These are phyloP conservation scores for Leccinum barrowsii DNA, from an alignment of 768 basidiomycete genomes.

Conservation along the genomic window DNA sequence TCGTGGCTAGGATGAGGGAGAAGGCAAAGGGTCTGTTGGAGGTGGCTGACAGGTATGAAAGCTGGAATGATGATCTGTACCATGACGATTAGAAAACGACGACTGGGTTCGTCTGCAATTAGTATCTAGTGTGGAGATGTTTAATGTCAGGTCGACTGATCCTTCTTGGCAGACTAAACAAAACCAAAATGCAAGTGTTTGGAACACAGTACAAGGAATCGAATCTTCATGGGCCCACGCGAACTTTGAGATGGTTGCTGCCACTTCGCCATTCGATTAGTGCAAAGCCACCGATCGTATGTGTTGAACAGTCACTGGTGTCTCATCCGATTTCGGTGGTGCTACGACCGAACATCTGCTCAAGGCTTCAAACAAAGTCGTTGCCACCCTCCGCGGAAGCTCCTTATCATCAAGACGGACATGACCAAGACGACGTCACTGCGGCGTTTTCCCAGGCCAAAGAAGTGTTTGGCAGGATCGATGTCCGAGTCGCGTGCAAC, in stretches of 20 bases:
- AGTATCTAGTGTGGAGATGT: not conserved
- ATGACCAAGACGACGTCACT: conserved; percentile 26
- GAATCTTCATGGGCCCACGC: too few relatives aligned
- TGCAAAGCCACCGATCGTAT: not conserved
- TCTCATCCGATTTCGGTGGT: conserved; percentile 37
- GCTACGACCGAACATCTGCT: conserved; percentile 26
- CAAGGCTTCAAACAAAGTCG: conserved; percentile 33
- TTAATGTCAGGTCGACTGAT: not conserved
- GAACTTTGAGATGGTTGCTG: too few relatives aligned
- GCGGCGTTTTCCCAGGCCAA: conserved; percentile 27
- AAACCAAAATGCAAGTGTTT: not conserved
- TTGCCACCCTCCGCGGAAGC: conserved; percentile 42
- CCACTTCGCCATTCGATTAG: too few relatives aligned
- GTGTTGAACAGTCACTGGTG: conserved; percentile 11
- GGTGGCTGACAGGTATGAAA: conserved; percentile 10
- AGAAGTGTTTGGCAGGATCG: conserved; percentile 31
- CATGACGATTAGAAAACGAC: not conserved
- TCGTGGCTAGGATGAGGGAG: conserved; percentile 7
- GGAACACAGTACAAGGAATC: too few relatives aligned
- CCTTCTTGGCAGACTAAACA: not conserved
- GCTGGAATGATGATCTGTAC: conserved; percentile 20
- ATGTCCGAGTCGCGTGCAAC: conserved; percentile 33
- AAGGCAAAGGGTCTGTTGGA: conserved; percentile 14
- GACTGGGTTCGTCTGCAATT: conserved; percentile 13
- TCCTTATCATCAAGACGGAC: conserved; percentile 33